Percentiles rank a stretch among this genome's conserved stretches.
Evolutionary conservation across 768 basidiomycete species (phyloP).

Genomic region (Suillus clintonianus): DNA sequence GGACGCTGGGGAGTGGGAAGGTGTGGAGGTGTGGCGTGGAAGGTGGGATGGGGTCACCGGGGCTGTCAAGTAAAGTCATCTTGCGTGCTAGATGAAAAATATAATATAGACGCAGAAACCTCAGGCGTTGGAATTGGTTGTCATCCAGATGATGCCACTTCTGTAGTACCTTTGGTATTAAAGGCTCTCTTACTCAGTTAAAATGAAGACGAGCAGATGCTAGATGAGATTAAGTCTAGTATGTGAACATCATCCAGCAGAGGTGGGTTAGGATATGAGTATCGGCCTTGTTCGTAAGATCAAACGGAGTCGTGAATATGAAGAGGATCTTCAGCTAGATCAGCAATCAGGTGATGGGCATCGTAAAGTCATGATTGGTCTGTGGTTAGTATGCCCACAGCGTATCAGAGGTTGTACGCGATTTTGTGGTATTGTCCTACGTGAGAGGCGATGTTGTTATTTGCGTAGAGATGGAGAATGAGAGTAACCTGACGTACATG

Average conservation of each 20-base stretch:
- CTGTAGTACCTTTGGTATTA: neutral
- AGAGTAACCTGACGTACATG: neutral
- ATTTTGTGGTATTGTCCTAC: conserved; percentile 1
- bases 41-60: conserved; percentile 1
- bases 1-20: conserved; percentile 75
- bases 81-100: neutral
- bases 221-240: conserved; percentile 1
- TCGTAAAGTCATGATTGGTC: neutral
- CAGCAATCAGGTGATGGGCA: neutral
- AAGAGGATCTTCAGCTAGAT: neutral
- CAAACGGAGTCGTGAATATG: neutral
- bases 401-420: neutral
- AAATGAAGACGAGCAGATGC: neutral
- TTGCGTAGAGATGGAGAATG: neutral
- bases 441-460: neutral
- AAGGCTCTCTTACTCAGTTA: neutral
- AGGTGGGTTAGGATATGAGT: neutral
- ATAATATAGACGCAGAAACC: neutral
- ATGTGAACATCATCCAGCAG: neutral
- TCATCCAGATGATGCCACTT: neutral
- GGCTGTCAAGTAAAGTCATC: neutral
- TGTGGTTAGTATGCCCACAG: neutral
- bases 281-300: neutral
- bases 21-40: conserved; percentile 73
- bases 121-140: neutral